A percentile compares a stretch with the other conserved stretches of the same genome.
Conservation (phyloP, 116 monocot species). For the Trichopus zeylanicus region DNA sequence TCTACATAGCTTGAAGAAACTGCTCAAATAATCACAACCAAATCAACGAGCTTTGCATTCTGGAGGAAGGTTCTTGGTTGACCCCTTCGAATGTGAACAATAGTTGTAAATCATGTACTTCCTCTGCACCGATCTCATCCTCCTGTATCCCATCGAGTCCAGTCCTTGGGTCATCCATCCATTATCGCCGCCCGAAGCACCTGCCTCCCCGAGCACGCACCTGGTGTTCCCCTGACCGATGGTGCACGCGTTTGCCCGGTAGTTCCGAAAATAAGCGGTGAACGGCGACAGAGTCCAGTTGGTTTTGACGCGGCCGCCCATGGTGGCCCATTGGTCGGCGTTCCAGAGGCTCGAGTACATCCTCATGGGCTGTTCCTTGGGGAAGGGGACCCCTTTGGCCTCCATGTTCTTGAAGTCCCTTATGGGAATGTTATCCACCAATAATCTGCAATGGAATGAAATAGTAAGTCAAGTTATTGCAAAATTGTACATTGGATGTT, state of each 20-base stretch:
- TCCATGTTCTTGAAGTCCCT: conserved; percentile 42
- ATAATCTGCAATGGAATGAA: conserved; percentile 14
- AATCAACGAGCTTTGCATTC: background rate
- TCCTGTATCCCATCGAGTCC: background rate
- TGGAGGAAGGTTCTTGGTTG: background rate
- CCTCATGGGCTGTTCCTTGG: conserved; percentile 27
- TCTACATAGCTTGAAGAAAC: no score
- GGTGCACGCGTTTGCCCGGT: conserved; percentile 22
- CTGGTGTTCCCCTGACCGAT: background rate
- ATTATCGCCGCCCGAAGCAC: background rate
- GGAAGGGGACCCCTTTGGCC: conserved; percentile 26
- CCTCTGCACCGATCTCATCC: conserved; percentile 22
- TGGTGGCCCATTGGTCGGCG: conserved; percentile 52
- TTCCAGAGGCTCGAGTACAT: conserved; percentile 50
- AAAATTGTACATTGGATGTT: no score
- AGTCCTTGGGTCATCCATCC: background rate
- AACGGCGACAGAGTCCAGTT: conserved; percentile 49
- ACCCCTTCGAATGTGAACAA: conserved; percentile 11
- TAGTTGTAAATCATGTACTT: conserved; percentile 22
- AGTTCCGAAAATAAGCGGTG: conserved; percentile 23
- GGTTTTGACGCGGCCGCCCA: conserved; percentile 43
- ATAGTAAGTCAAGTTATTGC: background rate
- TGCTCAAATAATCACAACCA: background rate
- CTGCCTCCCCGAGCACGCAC: background rate
- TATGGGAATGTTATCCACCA: conserved; percentile 40